Conservation (phyloP, 148 eudicot genomes). For the Simmondsia chinensis region DNA sequence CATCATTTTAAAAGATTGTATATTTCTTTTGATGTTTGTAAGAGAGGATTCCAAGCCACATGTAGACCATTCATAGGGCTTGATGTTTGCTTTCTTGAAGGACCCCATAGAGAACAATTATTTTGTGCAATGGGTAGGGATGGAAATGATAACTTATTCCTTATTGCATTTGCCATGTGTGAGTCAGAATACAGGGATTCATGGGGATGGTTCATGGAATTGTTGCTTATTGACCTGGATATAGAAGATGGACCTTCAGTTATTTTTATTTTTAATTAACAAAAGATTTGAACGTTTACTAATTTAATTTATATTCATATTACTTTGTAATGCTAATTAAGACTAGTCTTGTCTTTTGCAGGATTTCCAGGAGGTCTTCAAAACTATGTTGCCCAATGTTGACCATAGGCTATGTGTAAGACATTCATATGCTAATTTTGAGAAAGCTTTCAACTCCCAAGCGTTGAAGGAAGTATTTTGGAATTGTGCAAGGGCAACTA, state of each 20-base stretch:
- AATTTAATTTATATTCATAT: no score
- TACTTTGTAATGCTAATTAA: background rate
- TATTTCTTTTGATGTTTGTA: conserved; percentile 1
- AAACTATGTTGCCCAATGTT: background rate
- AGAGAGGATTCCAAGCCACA: background rate
- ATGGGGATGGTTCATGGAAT: conserved; percentile 4
- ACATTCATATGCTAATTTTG: conserved; percentile 6
- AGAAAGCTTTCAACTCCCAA: no score
- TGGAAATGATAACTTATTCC: conserved; percentile 8
- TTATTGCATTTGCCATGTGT: conserved; percentile 2
- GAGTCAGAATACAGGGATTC: conserved; percentile 1
- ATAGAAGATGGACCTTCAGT: background rate
- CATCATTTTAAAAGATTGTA: background rate
- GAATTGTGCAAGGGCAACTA: no score
- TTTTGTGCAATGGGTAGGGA: conserved; percentile 1
- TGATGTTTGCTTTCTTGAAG: conserved; percentile 3
- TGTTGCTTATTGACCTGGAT: background rate
- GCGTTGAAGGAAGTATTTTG: no score
- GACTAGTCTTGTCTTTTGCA: background rate
- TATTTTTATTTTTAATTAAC: conserved; percentile 5
- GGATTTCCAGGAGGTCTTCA: background rate
- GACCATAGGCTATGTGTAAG: conserved; percentile 2
- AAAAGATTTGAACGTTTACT: background rate
- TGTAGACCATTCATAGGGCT: conserved; percentile 11
- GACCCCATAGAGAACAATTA: conserved; percentile 4